These are phyloP conservation scores for Clarireedia hainanense DNA, from an alignment of 2,329 filamentous ascomycete species.

Conservation along the genomic window DNA sequence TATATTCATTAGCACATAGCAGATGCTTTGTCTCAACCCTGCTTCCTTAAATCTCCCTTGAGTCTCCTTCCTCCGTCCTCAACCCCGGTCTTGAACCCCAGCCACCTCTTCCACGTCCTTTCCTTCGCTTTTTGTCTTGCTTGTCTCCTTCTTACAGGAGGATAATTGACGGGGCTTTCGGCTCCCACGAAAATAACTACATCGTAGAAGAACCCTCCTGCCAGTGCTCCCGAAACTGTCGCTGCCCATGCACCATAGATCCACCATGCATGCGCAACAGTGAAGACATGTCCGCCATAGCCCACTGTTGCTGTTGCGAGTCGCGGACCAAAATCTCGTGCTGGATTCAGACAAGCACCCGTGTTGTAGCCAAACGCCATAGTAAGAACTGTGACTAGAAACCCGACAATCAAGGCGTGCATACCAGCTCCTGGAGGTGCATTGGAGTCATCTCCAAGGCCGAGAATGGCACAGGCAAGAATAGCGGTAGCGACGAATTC, in stretches of 20 bases:
- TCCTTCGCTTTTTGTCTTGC: constrained; percentile 30
- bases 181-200: constrained; percentile 42
- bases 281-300: constrained; percentile 35
- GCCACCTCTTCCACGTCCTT: constrained; percentile 36
- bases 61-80: not conserved
- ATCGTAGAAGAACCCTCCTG: constrained; percentile 42
- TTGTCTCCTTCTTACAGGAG: constrained; percentile 29
- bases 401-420: constrained; percentile 41
- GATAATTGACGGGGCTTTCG: constrained; percentile 44
- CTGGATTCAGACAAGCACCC: constrained; percentile 40
- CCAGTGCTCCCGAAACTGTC: constrained; percentile 32
- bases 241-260: constrained; percentile 37
- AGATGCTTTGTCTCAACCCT: not conserved
- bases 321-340: constrained; percentile 42
- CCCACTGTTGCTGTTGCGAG: constrained; percentile 37
- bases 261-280: constrained; percentile 30
- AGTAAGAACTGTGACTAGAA: constrained; percentile 32
- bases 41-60: not conserved
- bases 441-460: constrained; percentile 39
- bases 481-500: constrained; percentile 38
- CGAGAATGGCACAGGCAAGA: constrained; percentile 35
- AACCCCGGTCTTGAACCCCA: constrained; percentile 1
- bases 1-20: no score
- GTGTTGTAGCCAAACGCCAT: constrained; percentile 40
- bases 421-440: constrained; percentile 42